Base-by-base conservation (phyloP, 2,329 filamentous ascomycete genomes). In the Botrytis aclada region DNA sequence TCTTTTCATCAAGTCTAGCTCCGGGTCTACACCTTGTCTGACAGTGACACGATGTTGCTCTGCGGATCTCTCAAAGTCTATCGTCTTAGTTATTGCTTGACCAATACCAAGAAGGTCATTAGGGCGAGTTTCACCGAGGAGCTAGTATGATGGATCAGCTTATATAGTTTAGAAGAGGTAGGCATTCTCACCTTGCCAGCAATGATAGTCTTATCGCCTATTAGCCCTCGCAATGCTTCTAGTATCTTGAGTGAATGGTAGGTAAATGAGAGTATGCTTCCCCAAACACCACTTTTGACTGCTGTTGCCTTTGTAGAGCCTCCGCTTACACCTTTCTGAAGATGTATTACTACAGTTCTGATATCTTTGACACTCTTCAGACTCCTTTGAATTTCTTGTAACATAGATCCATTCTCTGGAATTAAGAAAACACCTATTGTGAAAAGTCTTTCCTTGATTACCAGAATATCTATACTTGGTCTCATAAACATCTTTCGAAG, bases 401-500 rank as follows among this genome's bases (percentile, higher is more conserved):
- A 78, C 0, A 83, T 79, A 4, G 86, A 83, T 5, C 84, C 80
- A 79, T 97, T 97, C 5, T 93, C 90, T 0, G 90, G 86, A 8
- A 86, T 86, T 2, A 93, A 82, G 41, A 98, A 87, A 1, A 89
- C 84, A 7, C 85, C 83, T 69, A 97, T 90, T 1, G 92, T 89
- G 34, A 86, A 84, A 72, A 97, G 90, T 39, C 95, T 89, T 79
- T 92, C 88, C 4, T 85, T 84, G 76, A 99, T 96, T 8, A 90
- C 78, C 0, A 85, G 81, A 0, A 93, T 80, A 74, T 96, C 87
- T 39, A 90, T 84, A 43, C 90, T 93, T 34, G 96, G 96, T 0
- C 92, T 89, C 12, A 98, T 83, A 76, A 99, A 96, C 69, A 92
- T 87, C 77, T 93, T 91, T n/a, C 93, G 90, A 8, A 99, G 85